A percentile compares a stretch with the other conserved stretches of the same genome.
Conservation (phyloP, 768 basidiomycete species). For the Amyloporia xantha region DNA sequence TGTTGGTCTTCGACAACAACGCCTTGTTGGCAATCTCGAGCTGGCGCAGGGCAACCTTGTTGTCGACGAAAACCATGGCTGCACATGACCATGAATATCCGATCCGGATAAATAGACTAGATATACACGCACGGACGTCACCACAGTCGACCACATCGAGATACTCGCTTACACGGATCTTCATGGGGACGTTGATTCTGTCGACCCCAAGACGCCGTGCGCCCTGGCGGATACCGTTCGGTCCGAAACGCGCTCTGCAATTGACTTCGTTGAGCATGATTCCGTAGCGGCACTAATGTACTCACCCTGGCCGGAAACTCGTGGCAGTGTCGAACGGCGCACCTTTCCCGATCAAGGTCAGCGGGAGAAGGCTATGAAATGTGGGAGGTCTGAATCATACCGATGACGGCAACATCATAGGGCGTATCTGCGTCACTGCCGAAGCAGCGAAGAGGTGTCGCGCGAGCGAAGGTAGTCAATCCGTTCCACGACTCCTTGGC, state of each 20-base stretch:
- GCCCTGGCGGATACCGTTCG: constrained; percentile 28
- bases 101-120: neutral
- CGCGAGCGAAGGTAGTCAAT: constrained; percentile 22
- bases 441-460: constrained; percentile 24
- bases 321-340: constrained; percentile 29
- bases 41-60: constrained; percentile 27
- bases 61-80: constrained; percentile 21
- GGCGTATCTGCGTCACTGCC: constrained; percentile 18
- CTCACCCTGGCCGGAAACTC: constrained; percentile 27
- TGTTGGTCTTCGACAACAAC: constrained; percentile 13
- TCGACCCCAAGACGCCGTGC: constrained; percentile 24
- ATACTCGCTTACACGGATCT: constrained; percentile 21
- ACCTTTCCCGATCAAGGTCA: constrained; percentile 6
- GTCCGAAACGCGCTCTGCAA: constrained; percentile 25
- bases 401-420: constrained; percentile 26
- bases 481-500: constrained; percentile 20
- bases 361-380: neutral
- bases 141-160: constrained; percentile 27
- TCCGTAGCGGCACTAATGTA: neutral
- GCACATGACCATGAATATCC: too few relatives aligned
- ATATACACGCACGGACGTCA: constrained; percentile 22
- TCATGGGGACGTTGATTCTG: constrained; percentile 25
- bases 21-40: constrained; percentile 26
- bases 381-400: constrained; percentile 2
- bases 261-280: neutral